Base-by-base conservation (phyloP, 1,139 yeast genomes). In the Zygoascus meyerae region DNA sequence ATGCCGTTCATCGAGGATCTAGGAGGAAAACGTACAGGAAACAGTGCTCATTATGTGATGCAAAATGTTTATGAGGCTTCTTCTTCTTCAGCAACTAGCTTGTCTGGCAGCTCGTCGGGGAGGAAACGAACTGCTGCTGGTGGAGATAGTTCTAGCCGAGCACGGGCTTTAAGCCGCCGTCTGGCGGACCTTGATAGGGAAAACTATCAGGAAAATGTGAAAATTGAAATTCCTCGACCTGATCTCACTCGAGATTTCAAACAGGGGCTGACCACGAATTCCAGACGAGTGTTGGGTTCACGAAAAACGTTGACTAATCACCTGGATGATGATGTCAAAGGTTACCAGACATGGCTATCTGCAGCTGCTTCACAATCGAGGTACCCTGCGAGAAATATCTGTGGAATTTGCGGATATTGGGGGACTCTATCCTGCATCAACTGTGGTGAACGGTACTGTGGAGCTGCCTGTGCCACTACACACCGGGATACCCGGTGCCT, bases 331-430 rank as follows among this genome's bases (percentile, higher is more conserved):
- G 74, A 71, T 46, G 66, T 65, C 1, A 48, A 52, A 8, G 61
- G 65, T 7, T 61, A 67, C 2, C 57, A 54, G 33, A 50, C 53
- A 26, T 65, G 61, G 44, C 47, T 54, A 34, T 55, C 59, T 4
- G 63, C 65, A 14, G 64, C 66, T 1, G 57, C 67, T 1, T 48
- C 46, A 10, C 62, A 66, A 1, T 60, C 72, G 6, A 45, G 43
- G 14, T 69, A 69, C 48, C 73, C 75, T 1, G 48, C 62, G 6
- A 52, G 64, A 9, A 52, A 55, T 1, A 50, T 69, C 34, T 71
- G 75, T 52, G 55, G 62, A n/a, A 66, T 71, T 0, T 71, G 75
- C 48, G 75, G 75, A 3, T 69, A 66, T 52, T 64, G 68, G 61
- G 69, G 72, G 3, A 56, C 53, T 14, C 52, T 63, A 14, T 54